Evolutionary conservation across 257 asterid species (phyloP), one percentile per base, ranked within the genome.

Genomic region (Euphrasia confusa): DNA sequence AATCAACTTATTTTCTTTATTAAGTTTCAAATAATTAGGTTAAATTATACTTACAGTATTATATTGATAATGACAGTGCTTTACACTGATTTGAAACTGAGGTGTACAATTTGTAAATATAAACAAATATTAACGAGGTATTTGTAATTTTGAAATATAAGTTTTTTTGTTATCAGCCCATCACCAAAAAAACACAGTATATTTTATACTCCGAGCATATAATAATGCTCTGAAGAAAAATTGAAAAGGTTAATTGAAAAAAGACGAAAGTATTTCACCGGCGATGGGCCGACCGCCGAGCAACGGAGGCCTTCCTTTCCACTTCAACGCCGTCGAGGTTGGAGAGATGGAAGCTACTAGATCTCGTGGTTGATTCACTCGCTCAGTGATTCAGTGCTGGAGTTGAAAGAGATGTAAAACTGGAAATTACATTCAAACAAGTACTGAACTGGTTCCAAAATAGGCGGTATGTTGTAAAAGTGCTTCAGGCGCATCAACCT

Each of bases 291-390:
- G 94, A 45, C 87, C 87, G 58, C 84, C 89, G 58, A 82, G 87
- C 74, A 80, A 85, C 44, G 94, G 94, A 68, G 89, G 81, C 37
- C 89, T 87, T 40, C 76, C 87, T 32, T 82, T 85, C 78, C 89
- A 89, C 60, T 85, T 85, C 52, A 85, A 80, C 71, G 63, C 80
- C 21, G 24, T 72, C 44, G 94, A 85, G 95, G 86, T 85, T 56
- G 75, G 74, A 13, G 95, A 85, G 68, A 85, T 85, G 95, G 90
- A 85, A 62, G 66, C 76, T 33, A 75, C 88, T 78, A 71, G 67
- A 79, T 55, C 70, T 60, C 37, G 60, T 74, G 47, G 81, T 83
- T 4, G 80, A 67, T 18, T 67, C 81, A 70, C 88, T 85, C 63
- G 86, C 95, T 33, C 86, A 79, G 66, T 83, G 78, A 72, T 85